Evolutionary conservation across 2,329 filamentous ascomycete species (phyloP).

Genomic region (Cladophialophora immunda): DNA sequence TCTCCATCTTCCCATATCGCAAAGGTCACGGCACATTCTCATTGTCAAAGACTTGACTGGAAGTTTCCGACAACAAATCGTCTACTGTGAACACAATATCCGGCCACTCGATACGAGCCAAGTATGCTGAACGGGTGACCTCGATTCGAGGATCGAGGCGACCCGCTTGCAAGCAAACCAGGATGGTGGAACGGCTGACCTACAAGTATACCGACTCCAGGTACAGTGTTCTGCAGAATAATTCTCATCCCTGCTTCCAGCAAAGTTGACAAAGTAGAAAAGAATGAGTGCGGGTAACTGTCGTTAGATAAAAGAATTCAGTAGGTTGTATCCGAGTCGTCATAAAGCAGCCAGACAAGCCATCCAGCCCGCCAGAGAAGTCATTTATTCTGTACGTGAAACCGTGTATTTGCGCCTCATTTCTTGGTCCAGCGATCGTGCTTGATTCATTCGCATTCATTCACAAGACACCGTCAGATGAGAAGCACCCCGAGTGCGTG

Average conservation of each 20-base stretch:
- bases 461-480: conserved; percentile 13
- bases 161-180: too few relatives aligned
- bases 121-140: too few relatives aligned
- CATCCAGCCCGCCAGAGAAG: conserved; percentile 2
- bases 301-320: too few relatives aligned
- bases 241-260: too few relatives aligned
- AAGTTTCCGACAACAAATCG: background rate
- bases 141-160: too few relatives aligned
- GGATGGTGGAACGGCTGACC: too few relatives aligned
- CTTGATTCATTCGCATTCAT: conserved; percentile 17
- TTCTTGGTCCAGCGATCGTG: conserved; percentile 18
- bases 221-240: too few relatives aligned
- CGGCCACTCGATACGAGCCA: too few relatives aligned
- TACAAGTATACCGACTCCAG: too few relatives aligned
- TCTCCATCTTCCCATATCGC: background rate
- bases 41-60: background rate
- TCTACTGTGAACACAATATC: too few relatives aligned
- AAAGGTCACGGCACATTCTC: background rate
- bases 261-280: too few relatives aligned
- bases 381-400: conserved; percentile 21
- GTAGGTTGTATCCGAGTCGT: background rate
- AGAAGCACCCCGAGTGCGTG: conserved; percentile 3
- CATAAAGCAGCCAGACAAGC: background rate
- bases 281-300: too few relatives aligned
- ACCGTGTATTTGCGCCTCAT: conserved; percentile 21